Base-by-base conservation (phyloP, 2,329 filamentous ascomycete genomes). In the Aquanectria penicillioides region DNA sequence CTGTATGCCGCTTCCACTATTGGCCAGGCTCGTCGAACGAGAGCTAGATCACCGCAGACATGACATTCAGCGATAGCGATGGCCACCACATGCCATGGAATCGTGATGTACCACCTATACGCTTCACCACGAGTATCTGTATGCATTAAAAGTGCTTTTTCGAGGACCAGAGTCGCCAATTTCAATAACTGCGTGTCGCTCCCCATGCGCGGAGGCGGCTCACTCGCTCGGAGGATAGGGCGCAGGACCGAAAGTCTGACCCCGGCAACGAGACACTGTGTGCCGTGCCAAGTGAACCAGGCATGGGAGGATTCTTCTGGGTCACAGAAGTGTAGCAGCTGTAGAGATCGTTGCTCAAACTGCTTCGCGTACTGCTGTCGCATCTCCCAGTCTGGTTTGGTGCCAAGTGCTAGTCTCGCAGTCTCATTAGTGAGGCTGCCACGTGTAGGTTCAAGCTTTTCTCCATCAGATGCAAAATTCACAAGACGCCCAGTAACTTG, bases 261-360 rank as follows among this genome's bases (percentile, higher is more conserved):
- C 9, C 47, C 53, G 18, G 61, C 55, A 5, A 63, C 44, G n/a
- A 57, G 38, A 17, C 53, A 63, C 29, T 61, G 61, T 4, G 61
- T 55, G 46, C 49, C 60, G 18, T 63, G 52, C 57, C 52, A 61
- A 34, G 60, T 61, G 31, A 55, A 57, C 61, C 57, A 63, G 22
- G 61, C 53, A 13, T 61, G 56, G 6, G 38, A 13, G 9, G 61
- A 63, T 1, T 52, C 47, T 31, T 58, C 57, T 6, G 57, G 61
- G 13, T 63, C 53, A 13, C 61, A 63, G 22, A 63, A 58, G 25
- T 47, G 53, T 1, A 63, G n/a, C 15, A 61, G 53, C 18, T 26
- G 13, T 9, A 61, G 41, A 2, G 36, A 33, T 12, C 54, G 15
- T 28, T 55, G 31, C 26, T 61, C 57, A 31, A 61, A 61, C 12